phyloP scores from a whole-genome alignment of 306 rosid species.

The Albizia julibrissin region DNA sequence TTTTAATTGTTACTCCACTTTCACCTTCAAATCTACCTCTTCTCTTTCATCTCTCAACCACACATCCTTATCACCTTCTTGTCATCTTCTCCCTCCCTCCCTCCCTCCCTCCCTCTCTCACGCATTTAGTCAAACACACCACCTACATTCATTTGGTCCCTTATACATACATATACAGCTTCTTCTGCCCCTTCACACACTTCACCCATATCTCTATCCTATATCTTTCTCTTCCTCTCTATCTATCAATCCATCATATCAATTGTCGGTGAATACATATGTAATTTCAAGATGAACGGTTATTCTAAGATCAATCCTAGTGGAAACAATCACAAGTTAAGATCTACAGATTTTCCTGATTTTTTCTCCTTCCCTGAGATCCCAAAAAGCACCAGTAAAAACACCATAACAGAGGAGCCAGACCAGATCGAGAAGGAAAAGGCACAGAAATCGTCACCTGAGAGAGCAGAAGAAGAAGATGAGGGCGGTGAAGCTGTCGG shows the following conservation, averaged over 20 bases:
- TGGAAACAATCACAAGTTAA: constrained; percentile 41
- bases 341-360: constrained; percentile 61
- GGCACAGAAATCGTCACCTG: background rate
- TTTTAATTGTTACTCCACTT: background rate
- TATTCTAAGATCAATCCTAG: constrained; percentile 53
- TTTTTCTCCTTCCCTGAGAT: constrained; percentile 36
- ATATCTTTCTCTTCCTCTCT: background rate
- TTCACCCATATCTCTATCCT: background rate
- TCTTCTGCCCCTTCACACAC: background rate
- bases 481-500: background rate
- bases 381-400: background rate
- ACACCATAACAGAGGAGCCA: background rate
- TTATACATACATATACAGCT: background rate
- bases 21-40: background rate
- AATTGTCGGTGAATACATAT: no score
- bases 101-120: constrained; percentile 4
- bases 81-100: background rate
- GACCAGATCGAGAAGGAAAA: constrained; percentile 12
- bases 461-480: background rate
- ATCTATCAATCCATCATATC: background rate
- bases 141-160: background rate
- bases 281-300: constrained; percentile 36
- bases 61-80: constrained; percentile 3
- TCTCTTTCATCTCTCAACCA: background rate
- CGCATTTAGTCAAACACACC: constrained; percentile 19